Conservation (phyloP, 257 asterid genomes). For the Cynanchum wilfordii region DNA sequence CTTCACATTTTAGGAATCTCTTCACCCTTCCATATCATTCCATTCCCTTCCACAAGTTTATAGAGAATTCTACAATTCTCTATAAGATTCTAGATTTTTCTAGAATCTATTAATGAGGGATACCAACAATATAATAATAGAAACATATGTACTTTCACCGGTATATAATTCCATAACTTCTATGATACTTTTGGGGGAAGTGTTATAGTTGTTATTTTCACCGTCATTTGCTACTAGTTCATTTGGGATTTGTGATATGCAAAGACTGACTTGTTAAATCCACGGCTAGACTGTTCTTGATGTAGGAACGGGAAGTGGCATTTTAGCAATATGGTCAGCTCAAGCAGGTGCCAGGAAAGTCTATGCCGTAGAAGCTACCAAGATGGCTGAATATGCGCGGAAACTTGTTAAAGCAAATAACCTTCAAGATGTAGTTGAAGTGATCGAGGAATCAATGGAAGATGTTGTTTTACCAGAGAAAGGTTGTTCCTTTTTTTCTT, state of each 20-base stretch:
- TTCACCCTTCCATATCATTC: too few species aligned
- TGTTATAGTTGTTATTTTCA: too few species aligned
- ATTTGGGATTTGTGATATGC: slow-evolving; percentile 1
- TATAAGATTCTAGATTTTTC: too few species aligned
- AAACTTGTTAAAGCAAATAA: slow-evolving; percentile 72
- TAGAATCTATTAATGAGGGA: too few species aligned
- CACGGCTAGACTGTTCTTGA: slow-evolving; percentile 70
- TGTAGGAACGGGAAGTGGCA: slow-evolving; percentile 98
- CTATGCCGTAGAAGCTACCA: slow-evolving; percentile 97
- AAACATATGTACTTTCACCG: not conserved
- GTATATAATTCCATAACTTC: not conserved
- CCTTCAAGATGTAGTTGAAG: slow-evolving; percentile 68
- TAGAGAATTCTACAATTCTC: too few species aligned
- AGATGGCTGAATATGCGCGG: slow-evolving; percentile 87
- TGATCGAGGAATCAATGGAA: slow-evolving; percentile 90
- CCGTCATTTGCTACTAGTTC: not conserved
- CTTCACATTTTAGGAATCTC: too few species aligned
- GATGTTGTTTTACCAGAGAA: slow-evolving; percentile 83
- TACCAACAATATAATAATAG: not conserved
- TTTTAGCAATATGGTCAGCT: slow-evolving; percentile 97
- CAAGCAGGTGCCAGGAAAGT: slow-evolving; percentile 99
- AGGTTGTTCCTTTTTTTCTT: slow-evolving; percentile 36
- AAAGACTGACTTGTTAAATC: slow-evolving; percentile 40
- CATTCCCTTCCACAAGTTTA: too few species aligned
- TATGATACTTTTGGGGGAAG: not conserved